Conservation (phyloP, 495 filamentous ascomycete species). For the Xylaria flabelliformis region DNA sequence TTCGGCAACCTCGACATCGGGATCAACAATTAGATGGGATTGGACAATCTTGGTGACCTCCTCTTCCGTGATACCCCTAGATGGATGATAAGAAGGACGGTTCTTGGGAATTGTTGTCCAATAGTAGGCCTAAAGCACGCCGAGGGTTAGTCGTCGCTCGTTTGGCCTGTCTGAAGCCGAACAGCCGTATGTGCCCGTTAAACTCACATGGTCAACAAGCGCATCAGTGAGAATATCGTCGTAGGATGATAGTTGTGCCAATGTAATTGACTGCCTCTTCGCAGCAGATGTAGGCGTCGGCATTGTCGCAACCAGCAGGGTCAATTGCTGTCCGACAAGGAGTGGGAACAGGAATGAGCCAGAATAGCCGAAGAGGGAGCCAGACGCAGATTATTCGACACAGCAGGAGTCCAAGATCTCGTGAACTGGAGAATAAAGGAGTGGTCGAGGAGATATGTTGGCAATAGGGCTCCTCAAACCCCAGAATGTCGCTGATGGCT, state of each 20-base stretch:
- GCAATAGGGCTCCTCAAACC: not conserved
- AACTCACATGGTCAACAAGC: conserved; percentile 88
- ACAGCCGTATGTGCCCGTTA: conserved; percentile 13
- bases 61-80: conserved; percentile 80
- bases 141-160: conserved; percentile 25
- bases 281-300: conserved; percentile 50
- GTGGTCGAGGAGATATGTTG: not conserved
- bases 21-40: conserved; percentile 74
- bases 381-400: not conserved
- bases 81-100: conserved; percentile 81
- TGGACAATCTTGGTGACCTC: conserved; percentile 81
- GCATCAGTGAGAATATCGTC: conserved; percentile 97
- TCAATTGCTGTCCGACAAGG: not conserved
- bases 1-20: conserved; percentile 73
- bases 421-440: conserved; percentile 1
- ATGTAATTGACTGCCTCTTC: conserved; percentile 76
- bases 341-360: not conserved
- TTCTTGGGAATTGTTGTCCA: conserved; percentile 98
- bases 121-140: conserved; percentile 74
- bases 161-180: conserved; percentile 1
- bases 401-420: not conserved
- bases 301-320: conserved; percentile 39
- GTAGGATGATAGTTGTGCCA: conserved; percentile 87
- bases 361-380: not conserved
- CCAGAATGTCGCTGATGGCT: not conserved